Base-by-base conservation (phyloP, 306 rosid species). In the Vachellia pachyceras region DNA sequence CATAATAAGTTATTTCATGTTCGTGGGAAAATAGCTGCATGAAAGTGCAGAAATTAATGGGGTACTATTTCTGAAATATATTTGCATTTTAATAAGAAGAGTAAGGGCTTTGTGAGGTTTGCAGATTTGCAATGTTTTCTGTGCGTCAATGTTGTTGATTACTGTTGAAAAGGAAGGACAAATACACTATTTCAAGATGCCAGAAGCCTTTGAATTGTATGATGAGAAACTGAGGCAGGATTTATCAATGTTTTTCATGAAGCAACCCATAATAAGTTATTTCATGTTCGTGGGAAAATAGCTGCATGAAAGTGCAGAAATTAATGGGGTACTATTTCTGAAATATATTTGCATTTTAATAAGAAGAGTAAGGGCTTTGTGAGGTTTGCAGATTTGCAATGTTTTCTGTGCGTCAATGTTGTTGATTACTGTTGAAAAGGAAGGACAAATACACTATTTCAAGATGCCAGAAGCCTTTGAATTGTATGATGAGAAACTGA, bases 331-430 rank as follows among this genome's bases (percentile, higher is more conserved):
- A 13, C 15, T 6, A 52, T 70, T 69, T 69, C 22, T 45, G 41
- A 70, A 70, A 22, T 23, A 45, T 69, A 11, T 44, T 44, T 69
- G 20, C 55, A 70, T 9, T 7, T 70, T 12, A 44, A 70, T 7
- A n/a, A 42, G n/a, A n/a, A 42, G 4, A 40, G 3, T 7, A 41
- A 68, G 33, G 44, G 37, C 37, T 69, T 69, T 11, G 55, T 41
- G 73, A 45, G 57, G 5, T 79, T 6, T 66, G 46, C 13, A 66
- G 37, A 66, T 66, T 15, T 66, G 23, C 22, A 65, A 65, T 41
- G 17, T 35, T 7, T 65, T 20, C 33, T 29, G 33, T 63, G 70
- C 35, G 11, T 65, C 37, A 6, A 66, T 66, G 22, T 15, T 66
- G 13, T 37, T 37, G 45, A 15, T 5, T 36, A 37, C 71, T 37